Percentiles rank a stretch among this genome's conserved stretches.
Evolutionary conservation across 345 rosid species (phyloP).

Genomic region (Aquilaria sinensis): DNA sequence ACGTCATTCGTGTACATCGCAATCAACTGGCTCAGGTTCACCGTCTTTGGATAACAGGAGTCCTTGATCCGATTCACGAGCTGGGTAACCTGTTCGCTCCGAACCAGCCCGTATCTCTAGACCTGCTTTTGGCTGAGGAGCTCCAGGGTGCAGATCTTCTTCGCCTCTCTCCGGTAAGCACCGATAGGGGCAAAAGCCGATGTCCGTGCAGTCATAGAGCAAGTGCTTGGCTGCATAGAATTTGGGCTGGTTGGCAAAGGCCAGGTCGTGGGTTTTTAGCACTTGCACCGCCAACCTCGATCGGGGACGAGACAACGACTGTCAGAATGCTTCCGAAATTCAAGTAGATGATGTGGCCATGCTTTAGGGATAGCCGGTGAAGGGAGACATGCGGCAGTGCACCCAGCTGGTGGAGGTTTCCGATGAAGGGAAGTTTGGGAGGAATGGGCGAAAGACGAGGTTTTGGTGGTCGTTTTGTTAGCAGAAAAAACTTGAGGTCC

Average conservation of each 20-base stretch:
- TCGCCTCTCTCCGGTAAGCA: slow-evolving; percentile 15
- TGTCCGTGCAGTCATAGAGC: neutral
- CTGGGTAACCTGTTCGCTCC: slow-evolving; percentile 12
- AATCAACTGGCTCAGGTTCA: slow-evolving; percentile 11
- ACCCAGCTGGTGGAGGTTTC: no score
- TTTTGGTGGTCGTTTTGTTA: neutral
- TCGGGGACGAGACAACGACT: no score
- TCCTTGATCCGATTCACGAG: slow-evolving; percentile 10
- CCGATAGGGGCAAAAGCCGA: slow-evolving; percentile 21
- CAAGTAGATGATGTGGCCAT: no score
- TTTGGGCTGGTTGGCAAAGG: no score
- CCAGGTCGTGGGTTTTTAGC: no score
- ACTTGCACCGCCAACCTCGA: no score
- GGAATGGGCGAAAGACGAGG: neutral
- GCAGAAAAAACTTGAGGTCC: no score
- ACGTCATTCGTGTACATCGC: slow-evolving; percentile 3
- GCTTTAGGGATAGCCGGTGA: no score
- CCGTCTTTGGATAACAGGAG: neutral
- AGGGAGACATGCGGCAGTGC: no score
- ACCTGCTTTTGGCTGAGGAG: slow-evolving; percentile 21
- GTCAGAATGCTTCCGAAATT: no score
- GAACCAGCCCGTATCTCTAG: neutral
- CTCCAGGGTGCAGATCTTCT: slow-evolving; percentile 15
- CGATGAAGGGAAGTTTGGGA: neutral
- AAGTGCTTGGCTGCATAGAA: no score